phyloP scores from a whole-genome alignment of 768 basidiomycete species.

The Phanerochaete sordida region DNA sequence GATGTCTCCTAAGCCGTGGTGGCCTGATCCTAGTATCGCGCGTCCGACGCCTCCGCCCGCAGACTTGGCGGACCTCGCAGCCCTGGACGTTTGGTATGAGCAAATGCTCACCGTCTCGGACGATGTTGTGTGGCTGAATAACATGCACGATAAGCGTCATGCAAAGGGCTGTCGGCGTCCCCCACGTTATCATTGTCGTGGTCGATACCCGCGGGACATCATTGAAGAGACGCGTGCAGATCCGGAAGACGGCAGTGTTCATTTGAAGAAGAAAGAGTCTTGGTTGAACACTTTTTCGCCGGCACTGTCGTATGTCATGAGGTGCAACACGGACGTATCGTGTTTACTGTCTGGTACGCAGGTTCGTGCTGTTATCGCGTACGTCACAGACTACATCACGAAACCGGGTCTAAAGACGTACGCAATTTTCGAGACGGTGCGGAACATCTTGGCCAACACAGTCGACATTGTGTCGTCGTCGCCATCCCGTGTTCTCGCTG shows the following conservation, averaged over 20 bases:
- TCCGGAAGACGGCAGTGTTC: slow-evolving; percentile 24
- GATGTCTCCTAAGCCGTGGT: too few relatives aligned
- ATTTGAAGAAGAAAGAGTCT: slow-evolving; percentile 28
- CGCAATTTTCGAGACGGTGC: slow-evolving; percentile 15
- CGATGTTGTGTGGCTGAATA: too few relatives aligned
- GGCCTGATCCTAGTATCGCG: too few relatives aligned
- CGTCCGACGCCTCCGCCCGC: too few relatives aligned
- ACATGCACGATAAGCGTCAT: too few relatives aligned
- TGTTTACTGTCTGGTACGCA: slow-evolving; percentile 35
- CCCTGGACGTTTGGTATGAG: too few relatives aligned
- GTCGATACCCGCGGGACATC: slow-evolving; percentile 31
- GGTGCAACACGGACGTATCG: slow-evolving; percentile 38
- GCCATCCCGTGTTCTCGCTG: not conserved
- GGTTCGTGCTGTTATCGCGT: slow-evolving; percentile 34
- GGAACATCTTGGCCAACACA: too few relatives aligned
- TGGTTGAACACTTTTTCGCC: slow-evolving; percentile 34
- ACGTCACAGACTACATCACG: slow-evolving; percentile 41
- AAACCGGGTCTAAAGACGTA: slow-evolving; percentile 37
- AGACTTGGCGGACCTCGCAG: too few relatives aligned
- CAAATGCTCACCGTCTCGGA: too few relatives aligned
- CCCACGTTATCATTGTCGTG: too few relatives aligned
- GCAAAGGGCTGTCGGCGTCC: too few relatives aligned
- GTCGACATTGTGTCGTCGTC: too few relatives aligned
- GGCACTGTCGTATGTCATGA: slow-evolving; percentile 29
- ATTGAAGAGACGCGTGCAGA: slow-evolving; percentile 25